Base-by-base conservation (phyloP, 73 alveolate genomes). In the Paramecium sexaurelia region DNA sequence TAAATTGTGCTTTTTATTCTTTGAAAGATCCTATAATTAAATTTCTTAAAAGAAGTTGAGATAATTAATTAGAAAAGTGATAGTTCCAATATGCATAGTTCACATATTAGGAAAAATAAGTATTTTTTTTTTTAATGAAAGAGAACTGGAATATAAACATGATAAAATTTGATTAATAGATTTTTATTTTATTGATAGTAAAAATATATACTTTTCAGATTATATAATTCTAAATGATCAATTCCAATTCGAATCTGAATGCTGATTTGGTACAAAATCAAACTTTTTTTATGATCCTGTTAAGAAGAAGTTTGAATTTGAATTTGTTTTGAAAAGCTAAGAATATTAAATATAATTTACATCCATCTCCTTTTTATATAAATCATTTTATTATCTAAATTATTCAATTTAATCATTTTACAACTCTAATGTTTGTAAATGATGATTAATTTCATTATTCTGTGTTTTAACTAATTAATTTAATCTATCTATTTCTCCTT, bases 191-290 rank as follows among this genome's bases (percentile, higher is more conserved):
- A 51, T 51, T 51, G 32, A 51, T 51, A 51, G 67, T 51, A 51
- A 51, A 51, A 17, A 51, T 45, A 51, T 35, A 35, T 35, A 2
- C 41, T 35, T 35, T 6, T 35, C 6, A 35, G 41, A 4, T 35
- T 5, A 47, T 47, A 47, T 47, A 4, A 47, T 61, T 61, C 11
- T 61, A 29, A 32, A 61, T 33, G 5, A 15, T 71, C 86, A 71
- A 71, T 71, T 71, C 86, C 86, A 71, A 10, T 71, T 71, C 32
- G 86, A 71, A 36, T 71, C 86, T 71, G 55, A 71, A 71, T 71
- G 86, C 13, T 71, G 43, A 71, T 71, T 61, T 0, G 83, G 86
- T 3, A 33, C 6, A 7, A 71, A 71, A 71, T 71, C 86, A 33
- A 71, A 71, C 56, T 71, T 71, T 36, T 71, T 71, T 37, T 71